A percentile compares a stretch with the other conserved stretches of the same genome.
Evolutionary conservation across 176 grass and related monocot species (phyloP).

Genomic region (maize (Zea mays)): DNA sequence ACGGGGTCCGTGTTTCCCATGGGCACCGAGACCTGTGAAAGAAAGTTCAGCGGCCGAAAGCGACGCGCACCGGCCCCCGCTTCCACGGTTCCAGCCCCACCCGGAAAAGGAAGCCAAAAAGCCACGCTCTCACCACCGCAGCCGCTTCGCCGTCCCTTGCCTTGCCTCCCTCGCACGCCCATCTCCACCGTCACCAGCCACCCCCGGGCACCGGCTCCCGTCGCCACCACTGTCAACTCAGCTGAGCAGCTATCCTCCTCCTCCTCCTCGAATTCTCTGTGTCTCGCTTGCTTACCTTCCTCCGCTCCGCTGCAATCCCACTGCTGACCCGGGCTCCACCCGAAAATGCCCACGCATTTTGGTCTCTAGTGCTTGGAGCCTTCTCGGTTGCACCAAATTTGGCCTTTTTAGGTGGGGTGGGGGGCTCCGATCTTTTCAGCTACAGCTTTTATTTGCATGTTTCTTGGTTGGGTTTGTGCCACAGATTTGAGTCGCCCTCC

Average conservation of each 20-base stretch:
- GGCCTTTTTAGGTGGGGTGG: conserved; percentile 42
- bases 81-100: background rate
- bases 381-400: conserved; percentile 45
- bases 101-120: background rate
- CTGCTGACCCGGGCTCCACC: conserved; percentile 38
- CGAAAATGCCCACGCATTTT: conserved; percentile 23
- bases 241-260: background rate
- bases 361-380: conserved; percentile 42
- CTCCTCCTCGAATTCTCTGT: background rate
- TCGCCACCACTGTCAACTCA: background rate
- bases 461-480: conserved; percentile 24
- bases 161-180: background rate
- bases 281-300: background rate
- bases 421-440: conserved; percentile 32
- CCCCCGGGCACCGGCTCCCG: background rate
- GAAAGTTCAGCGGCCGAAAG: conserved; percentile 38
- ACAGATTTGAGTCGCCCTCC: conserved; percentile 2
- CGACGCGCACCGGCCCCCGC: conserved; percentile 17
- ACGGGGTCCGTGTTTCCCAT: conserved; percentile 14
- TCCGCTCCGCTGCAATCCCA: background rate
- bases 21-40: conserved; percentile 36
- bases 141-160: background rate
- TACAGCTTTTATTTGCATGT: conserved; percentile 26
- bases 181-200: background rate
- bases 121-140: background rate